Percentiles rank a stretch among this genome's conserved stretches.
Conservation (phyloP, 176 grass and related monocot genomes). For the Hsuehochloa calcarea region DNA sequence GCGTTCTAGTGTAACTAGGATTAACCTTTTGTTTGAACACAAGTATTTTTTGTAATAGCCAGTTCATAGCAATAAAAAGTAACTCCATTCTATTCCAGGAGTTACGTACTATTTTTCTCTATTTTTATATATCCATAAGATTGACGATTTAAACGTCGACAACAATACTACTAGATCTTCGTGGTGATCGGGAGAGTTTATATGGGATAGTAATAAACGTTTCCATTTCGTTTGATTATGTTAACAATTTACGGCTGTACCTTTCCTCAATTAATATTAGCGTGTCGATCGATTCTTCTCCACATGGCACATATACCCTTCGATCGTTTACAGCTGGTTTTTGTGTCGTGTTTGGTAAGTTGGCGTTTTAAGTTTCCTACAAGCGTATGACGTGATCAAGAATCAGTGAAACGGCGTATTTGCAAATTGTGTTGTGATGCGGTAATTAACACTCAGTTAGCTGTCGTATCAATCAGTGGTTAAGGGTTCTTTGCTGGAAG, state of each 20-base stretch:
- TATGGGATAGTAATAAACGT: neutral
- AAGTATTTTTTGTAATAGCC: no score
- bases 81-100: no score
- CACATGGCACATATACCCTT: neutral
- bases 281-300: neutral
- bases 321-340: neutral
- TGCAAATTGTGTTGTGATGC: neutral
- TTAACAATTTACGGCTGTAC: neutral
- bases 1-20: no score
- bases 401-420: conserved; percentile 11
- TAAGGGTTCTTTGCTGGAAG: neutral
- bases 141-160: no score
- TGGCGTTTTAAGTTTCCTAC: neutral
- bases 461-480: neutral
- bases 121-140: no score
- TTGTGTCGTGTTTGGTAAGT: neutral
- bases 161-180: no score
- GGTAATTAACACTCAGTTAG: neutral
- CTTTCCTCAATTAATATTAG: neutral
- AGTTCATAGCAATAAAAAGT: no score
- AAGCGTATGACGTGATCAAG: neutral
- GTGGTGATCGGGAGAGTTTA: no score
- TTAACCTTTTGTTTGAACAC: no score
- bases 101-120: no score
- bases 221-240: neutral